These are phyloP conservation scores for Ophiostoma angusticollis DNA, from an alignment of 2,329 filamentous ascomycete species.

Conservation along the genomic window DNA sequence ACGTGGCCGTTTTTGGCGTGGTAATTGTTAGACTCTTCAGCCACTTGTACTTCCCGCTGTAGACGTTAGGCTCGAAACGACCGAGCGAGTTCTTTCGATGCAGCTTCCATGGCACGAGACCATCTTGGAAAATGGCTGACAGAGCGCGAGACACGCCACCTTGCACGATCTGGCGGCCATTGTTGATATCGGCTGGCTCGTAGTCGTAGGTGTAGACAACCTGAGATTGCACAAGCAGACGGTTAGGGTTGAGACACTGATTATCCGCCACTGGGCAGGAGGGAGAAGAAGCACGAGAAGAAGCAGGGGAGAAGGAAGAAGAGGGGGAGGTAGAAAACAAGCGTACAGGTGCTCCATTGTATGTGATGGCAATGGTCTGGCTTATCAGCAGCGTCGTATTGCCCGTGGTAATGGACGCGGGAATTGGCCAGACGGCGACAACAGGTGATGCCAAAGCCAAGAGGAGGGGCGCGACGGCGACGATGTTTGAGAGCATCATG, in stretches of 20 bases:
- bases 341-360: slow-evolving; percentile 46
- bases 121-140: slow-evolving; percentile 50
- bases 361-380: slow-evolving; percentile 38
- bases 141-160: slow-evolving; percentile 47
- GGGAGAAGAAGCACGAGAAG: neutral
- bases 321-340: slow-evolving; percentile 22
- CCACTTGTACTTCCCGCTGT: slow-evolving; percentile 29
- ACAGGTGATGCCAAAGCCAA: slow-evolving; percentile 28
- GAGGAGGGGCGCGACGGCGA: slow-evolving; percentile 27
- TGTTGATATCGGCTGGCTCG: slow-evolving; percentile 27
- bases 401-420: slow-evolving; percentile 37
- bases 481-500: slow-evolving; percentile 17
- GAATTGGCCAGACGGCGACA: slow-evolving; percentile 47
- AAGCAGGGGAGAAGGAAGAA: slow-evolving; percentile 12
- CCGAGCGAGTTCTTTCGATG: slow-evolving; percentile 44
- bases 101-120: slow-evolving; percentile 69
- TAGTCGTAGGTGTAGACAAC: slow-evolving; percentile 35
- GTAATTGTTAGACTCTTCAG: slow-evolving; percentile 49
- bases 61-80: slow-evolving; percentile 48
- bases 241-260: slow-evolving; percentile 7
- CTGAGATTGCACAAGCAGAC: slow-evolving; percentile 21
- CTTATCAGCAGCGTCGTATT: slow-evolving; percentile 40
- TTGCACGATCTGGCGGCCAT: slow-evolving; percentile 41
- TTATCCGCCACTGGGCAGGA: slow-evolving; percentile 7
- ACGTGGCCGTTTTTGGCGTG: slow-evolving; percentile 42